phyloP scores from a whole-genome alignment of 192 early-diverging fungal species.

The Geosiphon pyriformis region DNA sequence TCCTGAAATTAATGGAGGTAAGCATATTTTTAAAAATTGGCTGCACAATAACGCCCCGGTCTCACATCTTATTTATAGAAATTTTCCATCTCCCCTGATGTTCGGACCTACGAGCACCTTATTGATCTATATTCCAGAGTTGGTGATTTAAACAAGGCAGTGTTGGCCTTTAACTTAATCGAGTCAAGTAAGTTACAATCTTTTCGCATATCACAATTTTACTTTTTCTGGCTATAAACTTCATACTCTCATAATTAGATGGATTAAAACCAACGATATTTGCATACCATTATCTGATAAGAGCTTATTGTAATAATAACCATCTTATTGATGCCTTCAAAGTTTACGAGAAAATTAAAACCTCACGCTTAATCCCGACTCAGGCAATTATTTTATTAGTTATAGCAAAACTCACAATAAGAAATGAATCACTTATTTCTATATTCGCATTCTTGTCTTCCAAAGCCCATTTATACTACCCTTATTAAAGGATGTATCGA shows the following conservation, averaged over 20 bases:
- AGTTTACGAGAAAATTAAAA: neutral
- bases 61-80: neutral
- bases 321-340: neutral
- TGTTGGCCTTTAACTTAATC: neutral
- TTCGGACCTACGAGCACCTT: neutral
- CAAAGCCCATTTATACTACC: slow-evolving; percentile 62
- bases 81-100: neutral
- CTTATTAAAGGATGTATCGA: slow-evolving; percentile 81
- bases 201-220: neutral
- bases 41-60: too few species aligned
- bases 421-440: neutral
- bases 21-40: too few species aligned
- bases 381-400: neutral
- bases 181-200: neutral
- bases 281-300: neutral
- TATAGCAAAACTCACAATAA: neutral
- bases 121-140: neutral
- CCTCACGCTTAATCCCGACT: neutral
- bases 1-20: neutral
- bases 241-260: neutral
- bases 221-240: neutral
- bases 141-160: neutral
- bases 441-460: neutral
- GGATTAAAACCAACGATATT: neutral
- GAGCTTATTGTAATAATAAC: neutral